Evolutionary conservation across 805 yeast species (phyloP), one percentile per base, ranked within the genome.

Genomic region (Yamadazyma insecticola): DNA sequence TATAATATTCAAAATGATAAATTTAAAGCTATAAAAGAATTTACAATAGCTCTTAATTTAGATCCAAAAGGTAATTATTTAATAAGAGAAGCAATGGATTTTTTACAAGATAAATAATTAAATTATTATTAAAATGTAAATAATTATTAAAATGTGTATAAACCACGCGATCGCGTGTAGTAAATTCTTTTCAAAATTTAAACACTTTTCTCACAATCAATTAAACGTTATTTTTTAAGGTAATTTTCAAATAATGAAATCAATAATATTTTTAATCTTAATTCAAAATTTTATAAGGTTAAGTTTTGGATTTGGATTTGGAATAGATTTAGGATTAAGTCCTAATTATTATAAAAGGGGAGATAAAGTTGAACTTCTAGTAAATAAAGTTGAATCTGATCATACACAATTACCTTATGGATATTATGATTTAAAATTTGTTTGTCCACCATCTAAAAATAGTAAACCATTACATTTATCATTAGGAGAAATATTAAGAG

Each of bases 31-130:
- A 72, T 90, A 16, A 77, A 76, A 43, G 90, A 85, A 47, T 86
- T 85, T 44, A 90, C 97, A 0, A 73, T 81, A 26, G 97, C 98
- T 1, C 67, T 87, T 58, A 85, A 86, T 48, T 66, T 90, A 41
- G 97, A 90, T 55, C 97, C 97, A 5, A 87, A 88, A 51, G 96
- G 96, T 0, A 76, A 82, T 29, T 94, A 85, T 51, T 63, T 88
- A 35, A 84, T 89, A 12, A 72, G 84, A 40, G 95, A 85, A 37
- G 95, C 95, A 0, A 67, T 89, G 60, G 95, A 85, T 47, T 47
- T 60, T 15, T 43, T 65, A 18, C 63, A 63, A 34, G 56, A 57
- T 13, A 46, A 47, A 29, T 39, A 32, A 10, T 26, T 12, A 13
- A 22, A 19, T n/a, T n/a, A n/a, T n/a, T n/a, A n/a, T n/a, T n/a